Evolutionary conservation across 768 basidiomycete genomes (phyloP), one percentile per base, ranked within the genome.

Genomic region (Mycena indigotica): DNA sequence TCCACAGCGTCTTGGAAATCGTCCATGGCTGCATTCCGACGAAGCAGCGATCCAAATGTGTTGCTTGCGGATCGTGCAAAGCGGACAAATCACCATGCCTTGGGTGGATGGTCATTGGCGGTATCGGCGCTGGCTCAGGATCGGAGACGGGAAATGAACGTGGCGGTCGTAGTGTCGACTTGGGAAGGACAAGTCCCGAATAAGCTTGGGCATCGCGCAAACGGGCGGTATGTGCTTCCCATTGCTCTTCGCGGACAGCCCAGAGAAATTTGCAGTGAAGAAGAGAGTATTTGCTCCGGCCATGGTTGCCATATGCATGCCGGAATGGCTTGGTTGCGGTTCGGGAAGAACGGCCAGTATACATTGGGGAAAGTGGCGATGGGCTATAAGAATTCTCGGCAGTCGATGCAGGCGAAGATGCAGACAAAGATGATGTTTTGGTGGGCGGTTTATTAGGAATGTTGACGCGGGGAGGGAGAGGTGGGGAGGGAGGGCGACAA

Each of bases 1-100:
- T 77, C 75, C 83, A 89, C n/a, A 88, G 62, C 38, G 77, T 80
- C 74, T 89, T 89, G 41, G 76, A 71, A 65, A 89, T 83, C 19
- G 87, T 88, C 83, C 86, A 88, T 46, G 84, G 67, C 3, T 84
- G 81, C 64, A 84, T 74, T 29, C 69, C 73, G 57, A 78, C 78
- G 63, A 88, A 86, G 60, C 73, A 82, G 12, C 81, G 81, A 67
- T 89, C 88, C 50, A 86, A 75, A 50, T 82, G 73, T 57, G 73
- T 76, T 49, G 77, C 77, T 64, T 81, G 83, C 2, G 83, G 80
- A 64, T 89, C 85, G 25, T 81, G 80, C 35, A 88, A 69, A 2
- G 84, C 77, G 0, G 75, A 67, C 24, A 89, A 70, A 60, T 89
- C 87, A 4, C 88, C 88, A 12, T 80, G 77, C 2, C 88, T 79